A percentile compares a stretch with the other conserved stretches of the same genome.
Conservation (phyloP, 148 eudicot genomes). For the Tetragonia tetragonoides region DNA sequence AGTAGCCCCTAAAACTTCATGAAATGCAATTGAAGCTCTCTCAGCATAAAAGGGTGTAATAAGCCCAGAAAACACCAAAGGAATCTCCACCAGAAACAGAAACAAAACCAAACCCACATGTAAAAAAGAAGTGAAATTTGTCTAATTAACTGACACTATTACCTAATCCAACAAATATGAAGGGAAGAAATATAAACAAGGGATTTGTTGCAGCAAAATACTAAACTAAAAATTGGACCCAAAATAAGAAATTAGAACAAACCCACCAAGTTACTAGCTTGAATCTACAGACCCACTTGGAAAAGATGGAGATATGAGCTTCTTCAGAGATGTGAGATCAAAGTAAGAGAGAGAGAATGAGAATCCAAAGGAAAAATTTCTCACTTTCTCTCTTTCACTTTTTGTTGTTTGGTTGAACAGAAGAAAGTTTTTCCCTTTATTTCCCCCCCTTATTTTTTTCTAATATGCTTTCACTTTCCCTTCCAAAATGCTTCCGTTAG, state of each 20-base stretch:
- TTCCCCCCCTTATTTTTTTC: not conserved
- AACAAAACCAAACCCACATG: conserved; percentile 46
- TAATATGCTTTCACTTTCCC: not conserved
- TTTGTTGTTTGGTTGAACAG: conserved; percentile 24
- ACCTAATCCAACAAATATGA: conserved; percentile 32
- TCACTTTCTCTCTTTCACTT: conserved; percentile 22
- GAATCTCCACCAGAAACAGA: conserved; percentile 45
- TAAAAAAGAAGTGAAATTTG: conserved; percentile 29
- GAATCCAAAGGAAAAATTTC: conserved; percentile 40
- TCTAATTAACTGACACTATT: conserved; percentile 16
- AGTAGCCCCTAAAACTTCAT: conserved; percentile 3
- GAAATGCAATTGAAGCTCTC: conserved; percentile 13
- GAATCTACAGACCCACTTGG: conserved; percentile 32
- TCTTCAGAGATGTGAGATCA: conserved; percentile 33
- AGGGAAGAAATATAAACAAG: conserved; percentile 15
- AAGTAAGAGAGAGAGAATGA: conserved; percentile 25
- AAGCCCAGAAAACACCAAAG: conserved; percentile 36
- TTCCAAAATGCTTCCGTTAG: conserved; percentile 18
- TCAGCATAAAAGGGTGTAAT: conserved; percentile 17
- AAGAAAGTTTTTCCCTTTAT: conserved; percentile 13
- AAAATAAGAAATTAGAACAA: conserved; percentile 31
- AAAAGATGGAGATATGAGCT: conserved; percentile 23
- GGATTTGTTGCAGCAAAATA: not conserved
- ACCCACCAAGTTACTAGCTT: conserved; percentile 41
- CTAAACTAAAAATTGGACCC: not conserved